A percentile compares a stretch with the other conserved stretches of the same genome.
Evolutionary conservation across 257 asterid species (phyloP).

Genomic region (Solanum arcanum): DNA sequence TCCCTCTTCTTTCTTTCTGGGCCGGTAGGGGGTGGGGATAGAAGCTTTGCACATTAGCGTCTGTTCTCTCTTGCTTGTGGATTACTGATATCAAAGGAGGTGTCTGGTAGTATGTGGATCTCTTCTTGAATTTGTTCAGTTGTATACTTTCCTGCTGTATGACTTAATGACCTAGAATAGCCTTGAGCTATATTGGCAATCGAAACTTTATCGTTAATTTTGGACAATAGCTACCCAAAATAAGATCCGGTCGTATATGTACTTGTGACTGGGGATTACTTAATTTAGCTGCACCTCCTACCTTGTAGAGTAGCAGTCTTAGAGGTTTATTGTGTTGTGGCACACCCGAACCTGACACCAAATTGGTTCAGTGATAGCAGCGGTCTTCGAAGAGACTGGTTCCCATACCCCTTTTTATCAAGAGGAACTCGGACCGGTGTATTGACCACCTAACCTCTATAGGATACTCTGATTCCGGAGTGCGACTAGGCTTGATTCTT

Average conservation of each 20-base stretch:
- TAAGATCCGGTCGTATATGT: not conserved
- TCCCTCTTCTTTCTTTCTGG: not conserved
- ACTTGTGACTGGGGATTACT: not conserved
- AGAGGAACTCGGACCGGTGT: not conserved
- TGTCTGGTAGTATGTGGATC: not conserved
- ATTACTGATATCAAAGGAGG: not conserved
- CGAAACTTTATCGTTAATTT: not conserved
- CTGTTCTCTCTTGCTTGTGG: not conserved
- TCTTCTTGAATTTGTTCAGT: not conserved
- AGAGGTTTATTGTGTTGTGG: not conserved
- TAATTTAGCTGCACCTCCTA: not conserved
- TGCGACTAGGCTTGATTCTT: not conserved
- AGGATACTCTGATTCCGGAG: not conserved
- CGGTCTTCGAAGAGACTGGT: not conserved
- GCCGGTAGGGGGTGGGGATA: not conserved
- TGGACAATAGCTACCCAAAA: not conserved
- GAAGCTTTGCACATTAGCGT: not conserved
- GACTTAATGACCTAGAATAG: not conserved
- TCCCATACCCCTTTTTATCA: not conserved
- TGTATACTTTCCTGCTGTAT: not conserved
- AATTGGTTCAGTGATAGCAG: not conserved
- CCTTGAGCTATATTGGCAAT: not conserved
- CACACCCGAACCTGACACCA: not conserved
- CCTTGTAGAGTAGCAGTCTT: not conserved
- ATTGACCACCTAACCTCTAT: not conserved